Conservation (phyloP, 2,329 filamentous ascomycete species). For the Raffaelea albimanens region DNA sequence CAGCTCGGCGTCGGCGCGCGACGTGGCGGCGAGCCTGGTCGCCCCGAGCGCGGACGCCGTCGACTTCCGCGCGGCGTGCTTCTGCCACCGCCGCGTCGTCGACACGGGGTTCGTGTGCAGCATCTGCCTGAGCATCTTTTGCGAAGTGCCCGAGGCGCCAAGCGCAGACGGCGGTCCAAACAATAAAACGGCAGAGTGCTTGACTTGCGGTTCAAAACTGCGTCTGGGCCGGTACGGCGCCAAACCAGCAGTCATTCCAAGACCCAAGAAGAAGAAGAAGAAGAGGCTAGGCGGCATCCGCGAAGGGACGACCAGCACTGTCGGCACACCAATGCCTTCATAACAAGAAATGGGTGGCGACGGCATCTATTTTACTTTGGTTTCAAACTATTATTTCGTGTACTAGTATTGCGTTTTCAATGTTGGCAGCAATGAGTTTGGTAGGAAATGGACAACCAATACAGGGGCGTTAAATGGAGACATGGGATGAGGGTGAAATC, state of each 20-base stretch:
- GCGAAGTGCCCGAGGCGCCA: slow-evolving; percentile 48
- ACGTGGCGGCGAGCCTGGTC: slow-evolving; percentile 40
- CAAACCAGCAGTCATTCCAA: slow-evolving; percentile 65
- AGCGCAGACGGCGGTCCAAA: neutral
- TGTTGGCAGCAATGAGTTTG: too few relatives aligned
- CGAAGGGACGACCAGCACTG: slow-evolving; percentile 50
- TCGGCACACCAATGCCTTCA: slow-evolving; percentile 40
- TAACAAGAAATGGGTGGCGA: neutral
- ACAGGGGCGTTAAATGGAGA: too few relatives aligned
- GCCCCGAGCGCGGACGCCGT: slow-evolving; percentile 76
- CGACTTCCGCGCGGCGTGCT: slow-evolving; percentile 96
- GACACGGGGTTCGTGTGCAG: slow-evolving; percentile 93
- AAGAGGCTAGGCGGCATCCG: slow-evolving; percentile 34
- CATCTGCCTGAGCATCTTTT: slow-evolving; percentile 93
- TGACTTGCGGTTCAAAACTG: slow-evolving; percentile 75
- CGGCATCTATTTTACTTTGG: too few relatives aligned
- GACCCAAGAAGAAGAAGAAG: slow-evolving; percentile 71
- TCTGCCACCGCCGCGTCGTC: slow-evolving; percentile 86
- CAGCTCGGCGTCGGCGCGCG: slow-evolving; percentile 23
- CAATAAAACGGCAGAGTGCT: slow-evolving; percentile 54
- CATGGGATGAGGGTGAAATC: too few relatives aligned
- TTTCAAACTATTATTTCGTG: too few relatives aligned
- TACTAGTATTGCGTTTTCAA: too few relatives aligned
- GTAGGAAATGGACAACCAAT: too few relatives aligned
- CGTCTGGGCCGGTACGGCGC: slow-evolving; percentile 65